These are phyloP conservation scores for Ettlia oleoabundans DNA, from an alignment of 139 green algal genomes.

Conservation along the genomic window DNA sequence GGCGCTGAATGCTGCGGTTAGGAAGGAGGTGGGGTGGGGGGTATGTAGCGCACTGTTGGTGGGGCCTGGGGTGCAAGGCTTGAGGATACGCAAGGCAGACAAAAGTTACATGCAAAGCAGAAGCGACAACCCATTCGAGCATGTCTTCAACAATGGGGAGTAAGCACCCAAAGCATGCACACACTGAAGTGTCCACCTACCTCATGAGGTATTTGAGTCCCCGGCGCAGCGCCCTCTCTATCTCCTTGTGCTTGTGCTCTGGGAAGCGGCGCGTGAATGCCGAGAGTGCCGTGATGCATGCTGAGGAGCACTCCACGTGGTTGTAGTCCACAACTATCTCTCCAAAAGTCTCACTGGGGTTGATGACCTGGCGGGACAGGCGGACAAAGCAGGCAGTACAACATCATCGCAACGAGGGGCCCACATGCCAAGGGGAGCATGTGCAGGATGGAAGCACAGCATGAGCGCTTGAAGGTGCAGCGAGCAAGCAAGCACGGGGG, in stretches of 20 bases:
- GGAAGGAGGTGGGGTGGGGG: not conserved
- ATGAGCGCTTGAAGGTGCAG: too few relatives aligned
- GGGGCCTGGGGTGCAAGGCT: not conserved
- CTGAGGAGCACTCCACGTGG: slow-evolving; percentile 94
- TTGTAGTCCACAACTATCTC: slow-evolving; percentile 99
- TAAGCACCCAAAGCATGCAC: too few relatives aligned
- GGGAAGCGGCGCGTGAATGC: slow-evolving; percentile 71
- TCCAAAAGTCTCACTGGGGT: slow-evolving; percentile 98
- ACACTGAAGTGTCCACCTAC: not conserved
- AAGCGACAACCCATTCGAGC: too few relatives aligned
- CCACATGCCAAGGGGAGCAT: too few relatives aligned
- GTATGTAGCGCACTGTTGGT: not conserved
- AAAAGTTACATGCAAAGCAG: not conserved
- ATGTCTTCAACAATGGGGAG: too few relatives aligned
- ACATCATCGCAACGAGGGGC: too few relatives aligned
- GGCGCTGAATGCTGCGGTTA: slow-evolving; percentile 69
- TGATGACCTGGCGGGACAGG: slow-evolving; percentile 94
- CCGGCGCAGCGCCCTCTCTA: slow-evolving; percentile 33
- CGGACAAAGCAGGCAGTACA: too few relatives aligned
- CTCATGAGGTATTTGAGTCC: slow-evolving; percentile 48
- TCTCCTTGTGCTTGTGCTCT: slow-evolving; percentile 46
- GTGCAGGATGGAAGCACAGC: too few relatives aligned
- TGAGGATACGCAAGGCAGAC: not conserved
- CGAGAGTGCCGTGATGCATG: slow-evolving; percentile 91
- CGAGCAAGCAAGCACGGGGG: too few relatives aligned